Percentiles rank a stretch among this genome's conserved stretches.
Evolutionary conservation across 495 filamentous ascomycete genomes (phyloP).

Genomic region (Aspergillus hancockii): DNA sequence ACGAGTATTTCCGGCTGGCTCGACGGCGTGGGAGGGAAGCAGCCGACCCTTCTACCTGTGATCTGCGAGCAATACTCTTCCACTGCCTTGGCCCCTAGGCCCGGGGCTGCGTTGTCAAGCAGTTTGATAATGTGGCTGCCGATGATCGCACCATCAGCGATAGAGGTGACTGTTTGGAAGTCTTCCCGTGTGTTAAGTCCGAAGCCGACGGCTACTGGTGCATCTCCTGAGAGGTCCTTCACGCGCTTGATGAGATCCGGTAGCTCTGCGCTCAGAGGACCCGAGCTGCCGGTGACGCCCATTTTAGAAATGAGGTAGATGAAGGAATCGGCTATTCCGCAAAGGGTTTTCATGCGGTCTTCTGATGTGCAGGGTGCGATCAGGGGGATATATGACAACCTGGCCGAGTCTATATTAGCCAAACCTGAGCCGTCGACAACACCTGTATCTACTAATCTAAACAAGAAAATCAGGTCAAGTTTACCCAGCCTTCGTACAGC

Average conservation of each 20-base stretch:
- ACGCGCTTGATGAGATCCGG: constrained; percentile 80
- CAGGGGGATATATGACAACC: constrained; percentile 90
- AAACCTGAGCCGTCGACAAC: no score
- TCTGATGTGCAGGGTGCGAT: constrained; percentile 95
- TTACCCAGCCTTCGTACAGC: constrained; percentile 74
- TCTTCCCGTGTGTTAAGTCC: constrained; percentile 95
- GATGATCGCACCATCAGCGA: constrained; percentile 94
- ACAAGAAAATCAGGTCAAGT: constrained; percentile 19
- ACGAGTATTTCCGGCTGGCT: no score
- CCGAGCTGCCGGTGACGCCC: constrained; percentile 92
- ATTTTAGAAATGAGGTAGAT: constrained; percentile 98
- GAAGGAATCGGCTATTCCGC: constrained; percentile 96
- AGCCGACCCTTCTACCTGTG: no score
- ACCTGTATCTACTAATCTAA: neutral
- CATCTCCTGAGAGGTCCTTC: constrained; percentile 85
- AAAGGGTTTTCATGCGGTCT: constrained; percentile 87
- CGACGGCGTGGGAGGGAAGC: no score
- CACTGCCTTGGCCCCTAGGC: constrained; percentile 72
- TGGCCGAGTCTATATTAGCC: constrained; percentile 27
- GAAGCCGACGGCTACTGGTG: constrained; percentile 89
- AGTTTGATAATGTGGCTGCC: constrained; percentile 89
- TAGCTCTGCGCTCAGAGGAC: constrained; percentile 74
- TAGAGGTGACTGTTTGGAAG: constrained; percentile 77
- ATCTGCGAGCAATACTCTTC: no score
- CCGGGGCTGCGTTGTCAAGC: constrained; percentile 67